A percentile compares a stretch with the other conserved stretches of the same genome.
phyloP scores from a whole-genome alignment of 1,284 basidiomycete genomes.

The Microbotryomycetes sp. region DNA sequence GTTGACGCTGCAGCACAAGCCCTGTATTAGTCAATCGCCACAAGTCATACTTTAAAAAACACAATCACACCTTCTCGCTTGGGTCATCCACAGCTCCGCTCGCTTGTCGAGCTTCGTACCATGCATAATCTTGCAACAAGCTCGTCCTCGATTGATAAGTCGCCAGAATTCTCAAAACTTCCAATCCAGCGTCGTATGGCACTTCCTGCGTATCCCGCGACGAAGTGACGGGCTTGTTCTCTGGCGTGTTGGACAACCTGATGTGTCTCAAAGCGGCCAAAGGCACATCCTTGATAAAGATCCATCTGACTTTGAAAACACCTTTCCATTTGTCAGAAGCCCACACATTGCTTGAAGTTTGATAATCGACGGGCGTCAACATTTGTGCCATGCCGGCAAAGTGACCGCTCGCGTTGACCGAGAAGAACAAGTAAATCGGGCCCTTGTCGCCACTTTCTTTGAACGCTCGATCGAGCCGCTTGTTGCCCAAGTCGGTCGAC shows the following conservation, averaged over 20 bases:
- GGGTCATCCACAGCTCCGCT: not conserved
- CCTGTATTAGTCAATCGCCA: no score
- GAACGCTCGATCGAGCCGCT: conserved; percentile 89
- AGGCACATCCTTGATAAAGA: conserved; percentile 89
- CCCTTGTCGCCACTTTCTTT: conserved; percentile 78
- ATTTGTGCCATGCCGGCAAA: conserved; percentile 97
- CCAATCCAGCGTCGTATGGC: conserved; percentile 83
- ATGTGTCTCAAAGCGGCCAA: conserved; percentile 77
- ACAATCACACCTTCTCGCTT: not conserved
- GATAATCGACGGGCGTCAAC: conserved; percentile 48
- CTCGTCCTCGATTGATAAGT: conserved; percentile 81
- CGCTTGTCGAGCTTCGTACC: conserved; percentile 15
- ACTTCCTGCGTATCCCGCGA: conserved; percentile 85
- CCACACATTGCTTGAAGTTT: conserved; percentile 71
- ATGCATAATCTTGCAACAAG: conserved; percentile 59
- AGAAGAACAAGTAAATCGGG: conserved; percentile 93
- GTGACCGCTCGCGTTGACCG: conserved; percentile 89
- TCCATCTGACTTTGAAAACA: conserved; percentile 58
- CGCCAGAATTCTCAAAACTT: conserved; percentile 89
- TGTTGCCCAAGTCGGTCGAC: conserved; percentile 89
- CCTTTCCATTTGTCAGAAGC: conserved; percentile 98
- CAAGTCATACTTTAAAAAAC: not conserved
- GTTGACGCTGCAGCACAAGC: not conserved
- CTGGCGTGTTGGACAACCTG: conserved; percentile 81
- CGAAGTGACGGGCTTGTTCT: conserved; percentile 92